Evolutionary conservation across 345 rosid species (phyloP), one percentile per base, ranked within the genome.

Genomic region (Anastatica hierochuntica): DNA sequence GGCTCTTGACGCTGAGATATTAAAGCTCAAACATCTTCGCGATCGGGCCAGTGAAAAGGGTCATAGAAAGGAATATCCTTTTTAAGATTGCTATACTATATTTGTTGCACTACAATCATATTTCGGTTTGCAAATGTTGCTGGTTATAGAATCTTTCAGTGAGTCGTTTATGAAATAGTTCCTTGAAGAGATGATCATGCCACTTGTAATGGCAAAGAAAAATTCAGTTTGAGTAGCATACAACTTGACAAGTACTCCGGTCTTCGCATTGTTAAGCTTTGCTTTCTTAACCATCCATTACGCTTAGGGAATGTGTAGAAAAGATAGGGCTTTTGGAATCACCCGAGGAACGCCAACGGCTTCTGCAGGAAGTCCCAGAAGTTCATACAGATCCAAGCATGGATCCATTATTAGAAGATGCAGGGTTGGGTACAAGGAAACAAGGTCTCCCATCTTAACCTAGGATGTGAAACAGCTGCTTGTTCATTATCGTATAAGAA

Each of bases 31-130:
- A 54, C 78, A 79, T 75, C 92, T 85, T 44, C 72, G 80, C 49
- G 94, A 89, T 72, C 83, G 75, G 62, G 97, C 97, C 58, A 85
- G 77, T 54, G 94, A 85, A 67, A 79, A 76, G 66, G 88, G 88
- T 43, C 83, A 45, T 4, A 48, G 58, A 50, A 81, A 81, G 56
- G 88, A 83, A 85, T 89, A 89, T 89, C 97, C 97, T 89, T 76
- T 51, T 36, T 56, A 40, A 53, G 31, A 23, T 35, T 35, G 10
- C 13, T 42, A 21, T 34, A 24, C 52, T 43, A 33, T 23, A 62
- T 52, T 15, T 51, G 41, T 30, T 60, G 64, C 47, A 26, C 7
- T 27, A 24, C 3, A 8, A 14, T 61, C 33, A 12, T 4, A 9
- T 16, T 34, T 49, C 39, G n/a, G 36, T 19, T 12, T n/a, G n/a